These are phyloP conservation scores for Heliosperma pusillum DNA, from an alignment of 148 eudicot genomes.

Conservation along the genomic window DNA sequence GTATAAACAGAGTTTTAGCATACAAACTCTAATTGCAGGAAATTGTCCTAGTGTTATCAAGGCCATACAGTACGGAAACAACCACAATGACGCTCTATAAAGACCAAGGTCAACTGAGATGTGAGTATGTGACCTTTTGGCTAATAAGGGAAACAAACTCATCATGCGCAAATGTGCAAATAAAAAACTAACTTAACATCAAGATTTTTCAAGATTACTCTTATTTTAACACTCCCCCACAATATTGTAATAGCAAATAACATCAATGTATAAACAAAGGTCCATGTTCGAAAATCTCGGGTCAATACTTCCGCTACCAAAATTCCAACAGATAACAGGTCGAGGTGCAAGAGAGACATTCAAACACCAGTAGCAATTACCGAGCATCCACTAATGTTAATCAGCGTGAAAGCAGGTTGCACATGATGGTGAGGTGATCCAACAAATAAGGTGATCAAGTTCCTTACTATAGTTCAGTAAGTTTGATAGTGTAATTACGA, in stretches of 20 bases:
- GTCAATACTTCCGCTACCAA: too few species aligned
- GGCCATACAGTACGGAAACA: background rate
- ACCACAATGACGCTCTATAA: background rate
- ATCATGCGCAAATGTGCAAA: background rate
- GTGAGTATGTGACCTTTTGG: background rate
- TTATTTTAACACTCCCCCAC: too few species aligned
- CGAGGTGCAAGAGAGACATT: too few species aligned
- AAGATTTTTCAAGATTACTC: too few species aligned
- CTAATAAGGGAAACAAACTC: background rate
- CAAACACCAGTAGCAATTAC: too few species aligned
- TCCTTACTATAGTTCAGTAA: background rate
- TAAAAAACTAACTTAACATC: too few species aligned
- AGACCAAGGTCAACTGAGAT: background rate
- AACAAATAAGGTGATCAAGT: background rate
- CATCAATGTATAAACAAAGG: too few species aligned
- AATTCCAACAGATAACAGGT: too few species aligned
- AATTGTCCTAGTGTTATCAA: background rate
- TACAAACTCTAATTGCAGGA: background rate
- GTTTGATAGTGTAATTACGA: background rate
- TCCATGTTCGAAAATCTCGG: too few species aligned
- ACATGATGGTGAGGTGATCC: background rate
- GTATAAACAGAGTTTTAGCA: constrained; percentile 24
- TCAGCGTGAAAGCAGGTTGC: background rate
- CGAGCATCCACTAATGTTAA: background rate
- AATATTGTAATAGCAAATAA: too few species aligned